These are phyloP conservation scores for Moringa oleifera DNA, from an alignment of 345 rosid genomes.

Conservation along the genomic window DNA sequence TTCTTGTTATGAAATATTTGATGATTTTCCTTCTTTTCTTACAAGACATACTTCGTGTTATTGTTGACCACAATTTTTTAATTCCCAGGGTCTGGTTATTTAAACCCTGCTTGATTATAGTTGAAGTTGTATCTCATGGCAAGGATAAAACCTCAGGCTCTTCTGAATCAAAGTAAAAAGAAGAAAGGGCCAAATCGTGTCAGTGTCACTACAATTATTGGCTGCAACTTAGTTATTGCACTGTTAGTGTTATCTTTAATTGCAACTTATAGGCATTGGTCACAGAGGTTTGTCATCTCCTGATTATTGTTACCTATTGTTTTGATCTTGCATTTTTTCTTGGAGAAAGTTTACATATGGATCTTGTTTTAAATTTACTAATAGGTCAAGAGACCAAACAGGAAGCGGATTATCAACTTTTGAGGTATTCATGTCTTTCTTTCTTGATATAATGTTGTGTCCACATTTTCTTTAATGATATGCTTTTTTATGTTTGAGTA, in stretches of 20 bases:
- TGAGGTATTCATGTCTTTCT: slow-evolving; percentile 29
- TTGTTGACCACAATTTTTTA: not conserved
- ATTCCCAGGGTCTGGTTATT: slow-evolving; percentile 3
- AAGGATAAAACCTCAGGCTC: slow-evolving; percentile 78
- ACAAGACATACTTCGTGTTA: no score
- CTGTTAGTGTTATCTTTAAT: slow-evolving; percentile 39
- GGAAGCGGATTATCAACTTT: slow-evolving; percentile 28
- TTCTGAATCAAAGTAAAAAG: slow-evolving; percentile 75
- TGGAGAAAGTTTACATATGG: not conserved
- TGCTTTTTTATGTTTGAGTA: no score
- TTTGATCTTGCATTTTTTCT: not conserved
- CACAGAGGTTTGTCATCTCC: slow-evolving; percentile 42
- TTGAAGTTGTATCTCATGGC: slow-evolving; percentile 41
- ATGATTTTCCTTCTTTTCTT: not conserved
- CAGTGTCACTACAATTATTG: slow-evolving; percentile 46
- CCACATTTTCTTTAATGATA: no score
- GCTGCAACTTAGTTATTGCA: slow-evolving; percentile 44
- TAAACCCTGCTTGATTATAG: not conserved
- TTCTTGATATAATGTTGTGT: no score
- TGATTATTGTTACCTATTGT: not conserved
- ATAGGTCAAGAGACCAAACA: slow-evolving; percentile 31
- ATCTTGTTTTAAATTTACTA: slow-evolving; percentile 6
- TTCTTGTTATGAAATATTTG: no score
- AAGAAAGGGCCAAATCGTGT: slow-evolving; percentile 65
- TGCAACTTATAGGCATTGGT: slow-evolving; percentile 61